Base-by-base conservation (phyloP, 345 rosid genomes). In the Corchorus capsularis region DNA sequence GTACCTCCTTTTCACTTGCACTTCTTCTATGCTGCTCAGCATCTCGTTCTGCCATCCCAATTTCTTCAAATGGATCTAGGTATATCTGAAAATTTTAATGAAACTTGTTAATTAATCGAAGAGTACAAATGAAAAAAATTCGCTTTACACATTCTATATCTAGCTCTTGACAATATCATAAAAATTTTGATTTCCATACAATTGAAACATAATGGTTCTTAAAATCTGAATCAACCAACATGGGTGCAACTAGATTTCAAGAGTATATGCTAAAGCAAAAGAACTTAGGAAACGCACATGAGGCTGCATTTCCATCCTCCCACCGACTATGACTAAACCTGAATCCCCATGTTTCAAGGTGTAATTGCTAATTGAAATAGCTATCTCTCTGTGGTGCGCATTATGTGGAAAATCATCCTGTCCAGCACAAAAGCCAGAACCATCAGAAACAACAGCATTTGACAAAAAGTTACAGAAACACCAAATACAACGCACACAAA, bases 401-500 rank as follows among this genome's bases (percentile, higher is more conserved):
- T 87, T 90, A 83, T 89, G 98, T 15, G 97, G 98, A 85, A 94
- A 96, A 85, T 92, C 97, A 82, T 85, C 95, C 99, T 94, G 85
- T 50, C 61, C 72, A 76, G 81, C 60, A 70, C 60, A 10, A 32
- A 17, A 69, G 14, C 72, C 59, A 50, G 32, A n/a, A 50, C 59
- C 8, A 69, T 50, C 27, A 68, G 19, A 32, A 68, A 27, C 35
- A n/a, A 14, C 5, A 15, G 56, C 3, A 68, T 8, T 68, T 68
- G 72, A 49, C 1, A 49, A 49, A 20, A 69, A 49, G 59, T 32
- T 32, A 50, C 22, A 32, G 14, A 50, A 45, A 59, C 47, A 69
- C 54, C 55, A 61, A 72, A 66, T 37, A 71, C 43, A 61, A 50
- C 27, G 52, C n/a, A 37, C 10, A n/a, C 20, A 11, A 34, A 39